A percentile compares a stretch with the other conserved stretches of the same genome.
phyloP scores from a whole-genome alignment of 78 protist species.

The Dictyostelium capitatum region DNA sequence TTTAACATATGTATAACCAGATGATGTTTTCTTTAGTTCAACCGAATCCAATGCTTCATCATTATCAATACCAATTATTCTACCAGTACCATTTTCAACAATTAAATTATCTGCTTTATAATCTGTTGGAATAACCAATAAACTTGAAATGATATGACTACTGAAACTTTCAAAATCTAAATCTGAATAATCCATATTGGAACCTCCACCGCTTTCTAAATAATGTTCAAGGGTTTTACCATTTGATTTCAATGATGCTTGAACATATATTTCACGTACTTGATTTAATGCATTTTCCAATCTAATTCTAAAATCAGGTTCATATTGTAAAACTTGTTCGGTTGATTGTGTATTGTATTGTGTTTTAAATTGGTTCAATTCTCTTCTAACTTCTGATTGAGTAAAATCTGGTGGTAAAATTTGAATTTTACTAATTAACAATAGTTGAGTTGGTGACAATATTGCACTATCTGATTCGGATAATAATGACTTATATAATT shows the following conservation, averaged over 20 bases:
- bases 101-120: not conserved
- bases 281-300: too few relatives aligned
- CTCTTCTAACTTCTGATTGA: too few relatives aligned
- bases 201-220: too few relatives aligned
- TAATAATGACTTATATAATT: not conserved
- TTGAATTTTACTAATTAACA: not conserved
- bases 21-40: not conserved
- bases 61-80: not conserved
- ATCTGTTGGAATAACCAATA: not conserved
- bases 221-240: too few relatives aligned
- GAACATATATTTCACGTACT: too few relatives aligned
- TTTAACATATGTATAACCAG: not conserved
- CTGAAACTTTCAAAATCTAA: not conserved
- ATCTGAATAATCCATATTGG: too few relatives aligned
- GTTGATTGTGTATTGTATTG: too few relatives aligned
- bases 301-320: too few relatives aligned
- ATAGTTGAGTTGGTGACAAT: not conserved
- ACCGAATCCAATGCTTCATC: not conserved
- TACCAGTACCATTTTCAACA: not conserved
- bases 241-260: too few relatives aligned
- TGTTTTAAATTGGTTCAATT: too few relatives aligned
- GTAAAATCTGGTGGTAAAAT: too few relatives aligned
- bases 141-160: not conserved
- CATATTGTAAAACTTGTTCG: too few relatives aligned
- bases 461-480: not conserved